Evolutionary conservation across 805 yeast genomes (phyloP).

Genomic region (Saturnispora quitensis): DNA sequence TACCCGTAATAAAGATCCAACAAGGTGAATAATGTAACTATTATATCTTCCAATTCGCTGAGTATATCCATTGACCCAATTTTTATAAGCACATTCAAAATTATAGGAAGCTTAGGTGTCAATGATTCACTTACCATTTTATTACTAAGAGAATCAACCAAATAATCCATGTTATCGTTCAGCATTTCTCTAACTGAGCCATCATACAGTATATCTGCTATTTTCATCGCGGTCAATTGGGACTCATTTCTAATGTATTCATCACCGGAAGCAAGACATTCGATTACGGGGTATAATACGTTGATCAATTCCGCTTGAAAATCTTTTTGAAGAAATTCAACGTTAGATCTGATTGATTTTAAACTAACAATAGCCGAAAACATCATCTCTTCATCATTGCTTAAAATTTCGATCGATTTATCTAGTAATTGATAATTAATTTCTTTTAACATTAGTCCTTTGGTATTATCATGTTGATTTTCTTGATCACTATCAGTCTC

Average conservation of each 20-base stretch:
- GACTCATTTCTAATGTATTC: constrained; percentile 41
- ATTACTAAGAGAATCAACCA: constrained; percentile 69
- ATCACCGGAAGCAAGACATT: constrained; percentile 53
- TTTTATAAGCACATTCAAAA: constrained; percentile 58
- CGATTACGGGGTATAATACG: constrained; percentile 61
- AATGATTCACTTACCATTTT: constrained; percentile 61
- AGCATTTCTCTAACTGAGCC: constrained; percentile 52
- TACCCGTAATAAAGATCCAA: constrained; percentile 85
- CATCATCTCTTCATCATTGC: neutral
- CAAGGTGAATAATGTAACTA: constrained; percentile 59
- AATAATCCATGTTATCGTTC: constrained; percentile 64
- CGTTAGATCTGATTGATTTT: constrained; percentile 32
- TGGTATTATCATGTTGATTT: constrained; percentile 11
- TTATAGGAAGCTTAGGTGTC: constrained; percentile 63
- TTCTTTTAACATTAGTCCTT: neutral
- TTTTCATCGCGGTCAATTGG: constrained; percentile 38
- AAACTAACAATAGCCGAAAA: constrained; percentile 30
- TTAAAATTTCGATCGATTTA: constrained; percentile 3
- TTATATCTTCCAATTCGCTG: constrained; percentile 59
- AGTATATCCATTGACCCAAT: constrained; percentile 63
- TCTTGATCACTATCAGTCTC: constrained; percentile 10
- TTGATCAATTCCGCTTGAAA: constrained; percentile 58
- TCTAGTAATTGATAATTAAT: constrained; percentile 4
- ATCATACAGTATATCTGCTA: constrained; percentile 43
- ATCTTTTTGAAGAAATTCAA: constrained; percentile 26